These are phyloP conservation scores for Solanum chiquidenum DNA, from an alignment of 257 asterid species.

Conservation along the genomic window DNA sequence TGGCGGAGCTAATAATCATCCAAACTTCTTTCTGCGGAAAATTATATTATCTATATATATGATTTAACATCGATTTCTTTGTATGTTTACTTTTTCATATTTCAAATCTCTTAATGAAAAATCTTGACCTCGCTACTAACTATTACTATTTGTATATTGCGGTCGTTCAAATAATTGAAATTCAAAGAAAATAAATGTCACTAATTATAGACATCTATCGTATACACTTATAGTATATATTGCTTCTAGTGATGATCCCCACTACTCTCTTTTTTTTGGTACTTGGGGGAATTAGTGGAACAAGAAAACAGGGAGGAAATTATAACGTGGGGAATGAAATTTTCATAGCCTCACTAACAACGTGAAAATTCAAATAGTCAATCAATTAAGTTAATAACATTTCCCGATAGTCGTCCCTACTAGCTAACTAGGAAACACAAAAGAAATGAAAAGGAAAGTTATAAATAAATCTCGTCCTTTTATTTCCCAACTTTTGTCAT, in stretches of 20 bases:
- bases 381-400: background rate
- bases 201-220: too few species aligned
- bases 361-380: too few species aligned
- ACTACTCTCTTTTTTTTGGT: too few species aligned
- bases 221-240: background rate
- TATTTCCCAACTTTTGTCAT: background rate
- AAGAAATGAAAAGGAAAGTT: background rate
- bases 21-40: too few species aligned
- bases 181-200: background rate
- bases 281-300: background rate
- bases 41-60: too few species aligned
- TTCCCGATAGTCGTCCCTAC: background rate
- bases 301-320: too few species aligned
- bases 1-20: too few species aligned
- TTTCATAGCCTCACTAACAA: too few species aligned
- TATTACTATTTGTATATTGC: too few species aligned
- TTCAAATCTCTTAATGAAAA: too few species aligned
- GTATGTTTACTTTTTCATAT: too few species aligned
- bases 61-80: fast-evolving
- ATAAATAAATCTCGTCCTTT: background rate
- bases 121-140: background rate
- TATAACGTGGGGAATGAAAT: fast-evolving
- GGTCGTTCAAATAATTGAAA: background rate
- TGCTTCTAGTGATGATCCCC: background rate
- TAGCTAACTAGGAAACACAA: background rate